Evolutionary conservation across 2,329 filamentous ascomycete species (phyloP), one percentile per base, ranked within the genome.

Genomic region (Colletotrichum lini): DNA sequence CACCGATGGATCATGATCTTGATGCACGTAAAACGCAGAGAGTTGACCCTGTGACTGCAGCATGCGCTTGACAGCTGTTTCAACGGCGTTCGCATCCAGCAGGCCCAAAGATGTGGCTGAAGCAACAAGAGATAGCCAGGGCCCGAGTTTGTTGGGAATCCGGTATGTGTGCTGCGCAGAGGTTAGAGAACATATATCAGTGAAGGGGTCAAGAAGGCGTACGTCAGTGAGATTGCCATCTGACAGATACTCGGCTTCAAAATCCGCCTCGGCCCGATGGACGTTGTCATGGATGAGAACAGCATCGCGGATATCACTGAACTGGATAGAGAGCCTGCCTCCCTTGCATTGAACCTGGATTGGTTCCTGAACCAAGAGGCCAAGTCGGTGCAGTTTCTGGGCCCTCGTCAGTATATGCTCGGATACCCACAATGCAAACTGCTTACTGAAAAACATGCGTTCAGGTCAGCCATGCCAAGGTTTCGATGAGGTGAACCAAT

Each of bases 271-370:
- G 44, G 82, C 78, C 21, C 84, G 74, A 2, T 82, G 80, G 38
- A 88, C 78, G 61, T 85, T 86, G 15, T 85, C 80, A 67, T 85
- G 82, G 9, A 87, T 84, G 42, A 84, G 82, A 63, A 84, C 86
- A 8, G 90, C 85, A 77, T 92, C 90, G 60, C 88, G 85, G 60
- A 91, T 86, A 75, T 93, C 90, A 8, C 84, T 81, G 74, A 92
- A 91, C 5, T 85, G 86, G 30, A 91, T 80, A 68, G 86, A 88
- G 40, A 90, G 83, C 59, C 82, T 84, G 4, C 84, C 83, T 54
- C 78, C 79, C 26, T 60, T 62, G 47, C 54, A 62, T 15, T 54
- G 78, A 1, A 86, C 72, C 35, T 82, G 79, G 12, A 79, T 81
- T 9, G 76, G 77, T 23, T 85, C 85, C 40, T 83, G 78, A 59